Base-by-base conservation (phyloP, 176 grass and related monocot species). In the Canna indica region DNA sequence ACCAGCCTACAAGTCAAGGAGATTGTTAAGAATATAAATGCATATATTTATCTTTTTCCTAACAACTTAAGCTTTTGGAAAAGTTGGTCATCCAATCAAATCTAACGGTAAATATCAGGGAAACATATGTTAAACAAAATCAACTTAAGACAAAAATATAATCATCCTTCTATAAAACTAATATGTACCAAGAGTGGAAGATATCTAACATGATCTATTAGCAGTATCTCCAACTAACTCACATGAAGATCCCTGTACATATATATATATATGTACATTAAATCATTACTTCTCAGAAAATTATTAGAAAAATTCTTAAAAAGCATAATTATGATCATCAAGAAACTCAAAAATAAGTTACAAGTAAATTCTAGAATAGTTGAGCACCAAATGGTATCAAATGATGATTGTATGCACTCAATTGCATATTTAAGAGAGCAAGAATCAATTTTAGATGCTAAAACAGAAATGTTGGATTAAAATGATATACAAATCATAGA, bases 111-210 rank as follows among this genome's bases (percentile, higher is more conserved):
- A 18, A 54, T n/a, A 54, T 54, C 2, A n/a, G 17, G 11, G 12
- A 60, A 0, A 30, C 5, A 60, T 60, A 2, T 30, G 15, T 11
- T 15, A 12, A 30, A 30, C 10, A 13, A 30, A 30, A 30, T 30
- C 25, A 15, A 11, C 2, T 28, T 60, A 31, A 30, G 58, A 13
- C 12, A 60, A 30, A 60, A 27, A 60, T 14, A 60, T 14, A 20
- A 60, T 60, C 27, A 60, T 30, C 58, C 58, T 60, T 60, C 58
- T 60, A 60, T 2, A 31, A n/a, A 60, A 60, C 58, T 60, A 30
- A 14, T 60, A 4, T 30, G 50, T 18, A 30, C 11, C 29, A 16
- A n/a, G n/a, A n/a, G n/a, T n/a, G n/a, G n/a, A n/a, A 60, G 12
- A 32, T 60, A 32, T 30, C 25, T 9, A 62, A 32, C 30, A 63